Percentiles rank a stretch among this genome's conserved stretches.
These are phyloP conservation scores for Tieghemostelium lacteum DNA, from an alignment of 78 protist species.

Conservation along the genomic window DNA sequence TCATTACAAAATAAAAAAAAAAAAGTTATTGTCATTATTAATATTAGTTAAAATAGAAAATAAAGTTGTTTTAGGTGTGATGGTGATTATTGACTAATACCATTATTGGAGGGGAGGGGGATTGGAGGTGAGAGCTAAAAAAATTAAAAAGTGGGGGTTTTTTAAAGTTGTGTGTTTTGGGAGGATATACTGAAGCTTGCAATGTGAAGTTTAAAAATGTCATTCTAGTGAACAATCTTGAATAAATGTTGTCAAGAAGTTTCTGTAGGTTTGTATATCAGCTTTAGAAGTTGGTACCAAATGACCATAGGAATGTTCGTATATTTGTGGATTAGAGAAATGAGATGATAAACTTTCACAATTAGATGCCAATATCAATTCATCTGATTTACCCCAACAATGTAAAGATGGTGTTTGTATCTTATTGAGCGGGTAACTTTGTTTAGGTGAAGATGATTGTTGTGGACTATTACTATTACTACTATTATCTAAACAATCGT, in stretches of 20 bases:
- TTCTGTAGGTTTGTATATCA: slow-evolving; percentile 35
- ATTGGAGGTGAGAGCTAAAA: no score
- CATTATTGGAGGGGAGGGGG: no score
- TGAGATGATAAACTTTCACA: slow-evolving; percentile 69
- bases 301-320: slow-evolving; percentile 68
- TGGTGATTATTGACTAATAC: no score
- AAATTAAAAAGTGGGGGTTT: no score
- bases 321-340: slow-evolving; percentile 44
- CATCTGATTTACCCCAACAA: slow-evolving; percentile 76
- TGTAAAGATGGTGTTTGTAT: slow-evolving; percentile 66
- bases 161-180: no score
- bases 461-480: slow-evolving; percentile 1
- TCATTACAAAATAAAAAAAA: no score
- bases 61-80: no score
- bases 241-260: slow-evolving; percentile 22
- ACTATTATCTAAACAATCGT: background rate
- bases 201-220: no score
- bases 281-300: slow-evolving; percentile 46
- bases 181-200: no score
- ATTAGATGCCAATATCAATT: slow-evolving; percentile 50
- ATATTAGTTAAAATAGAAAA: no score
- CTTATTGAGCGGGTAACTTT: slow-evolving; percentile 26
- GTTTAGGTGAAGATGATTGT: background rate
- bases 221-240: background rate
- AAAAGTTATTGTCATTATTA: no score